phyloP scores from a whole-genome alignment of 2,329 filamentous ascomycete species.

The Calonectria ilicicola region DNA sequence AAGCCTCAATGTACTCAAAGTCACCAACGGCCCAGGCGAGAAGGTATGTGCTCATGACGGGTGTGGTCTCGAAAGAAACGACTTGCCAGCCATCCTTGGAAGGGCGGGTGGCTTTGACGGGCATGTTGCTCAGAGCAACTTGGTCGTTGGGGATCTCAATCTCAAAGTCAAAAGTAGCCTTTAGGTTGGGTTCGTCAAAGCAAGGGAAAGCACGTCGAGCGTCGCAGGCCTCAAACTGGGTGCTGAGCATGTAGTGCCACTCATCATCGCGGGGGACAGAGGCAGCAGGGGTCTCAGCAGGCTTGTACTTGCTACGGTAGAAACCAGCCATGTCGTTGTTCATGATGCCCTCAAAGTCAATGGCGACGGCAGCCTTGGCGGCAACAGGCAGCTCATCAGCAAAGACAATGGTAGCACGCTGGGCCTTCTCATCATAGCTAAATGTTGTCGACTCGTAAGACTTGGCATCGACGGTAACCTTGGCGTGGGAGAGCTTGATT shows the following conservation, averaged over 20 bases:
- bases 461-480: slow-evolving; percentile 69
- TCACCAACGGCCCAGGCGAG: slow-evolving; percentile 96
- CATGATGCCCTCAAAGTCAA: slow-evolving; percentile 84
- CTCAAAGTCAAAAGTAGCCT: slow-evolving; percentile 94
- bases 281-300: slow-evolving; percentile 74
- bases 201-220: slow-evolving; percentile 95
- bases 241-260: slow-evolving; percentile 85
- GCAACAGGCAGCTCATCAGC: slow-evolving; percentile 75
- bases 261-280: slow-evolving; percentile 82
- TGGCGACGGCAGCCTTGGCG: slow-evolving; percentile 73
- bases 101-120: slow-evolving; percentile 76
- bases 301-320: slow-evolving; percentile 95
- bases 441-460: slow-evolving; percentile 74
- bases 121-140: slow-evolving; percentile 95
- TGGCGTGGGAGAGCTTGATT: slow-evolving; percentile 77
- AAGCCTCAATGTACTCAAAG: slow-evolving; percentile 95
- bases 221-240: slow-evolving; percentile 97
- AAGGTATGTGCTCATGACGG: slow-evolving; percentile 92
- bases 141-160: slow-evolving; percentile 92
- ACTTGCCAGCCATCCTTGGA: slow-evolving; percentile 74
- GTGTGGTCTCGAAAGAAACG: slow-evolving; percentile 85
- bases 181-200: slow-evolving; percentile 97
- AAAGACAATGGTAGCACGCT: slow-evolving; percentile 86
- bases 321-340: slow-evolving; percentile 95
- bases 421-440: slow-evolving; percentile 84